Percentiles rank a stretch among this genome's conserved stretches.
phyloP scores from a whole-genome alignment of 805 yeast genomes.

The Yarrowia hollandica region DNA sequence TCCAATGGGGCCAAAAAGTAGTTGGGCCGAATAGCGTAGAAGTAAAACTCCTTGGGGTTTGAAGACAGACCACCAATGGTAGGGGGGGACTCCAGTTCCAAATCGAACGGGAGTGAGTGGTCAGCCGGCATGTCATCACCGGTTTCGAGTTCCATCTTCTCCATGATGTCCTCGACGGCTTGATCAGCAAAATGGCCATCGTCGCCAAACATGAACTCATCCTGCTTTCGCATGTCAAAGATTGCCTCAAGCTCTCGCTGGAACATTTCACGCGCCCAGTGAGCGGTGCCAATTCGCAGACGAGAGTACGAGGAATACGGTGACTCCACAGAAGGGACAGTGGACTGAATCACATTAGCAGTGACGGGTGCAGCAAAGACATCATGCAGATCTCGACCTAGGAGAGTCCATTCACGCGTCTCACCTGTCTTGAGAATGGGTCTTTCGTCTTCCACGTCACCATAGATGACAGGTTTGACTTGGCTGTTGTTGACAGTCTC shows the following conservation, averaged over 20 bases:
- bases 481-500: conserved; percentile 55
- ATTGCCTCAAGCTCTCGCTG: conserved; percentile 61
- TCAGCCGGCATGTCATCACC: not conserved
- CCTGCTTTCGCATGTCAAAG: conserved; percentile 53
- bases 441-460: conserved; percentile 55
- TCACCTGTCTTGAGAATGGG: conserved; percentile 55
- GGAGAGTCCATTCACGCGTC: conserved; percentile 60
- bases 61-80: conserved; percentile 52
- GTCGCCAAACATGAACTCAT: conserved; percentile 58
- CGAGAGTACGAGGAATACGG: conserved; percentile 52
- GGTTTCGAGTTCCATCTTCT: conserved; percentile 34
- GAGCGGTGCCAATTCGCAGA: conserved; percentile 63
- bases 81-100: conserved; percentile 61
- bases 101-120: conserved; percentile 32
- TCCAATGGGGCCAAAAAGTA: conserved; percentile 79
- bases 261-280: conserved; percentile 55
- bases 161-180: conserved; percentile 58
- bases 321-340: conserved; percentile 18
- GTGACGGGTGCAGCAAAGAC: conserved; percentile 33
- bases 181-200: conserved; percentile 53
- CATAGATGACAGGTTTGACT: conserved; percentile 62
- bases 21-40: conserved; percentile 36
- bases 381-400: conserved; percentile 48
- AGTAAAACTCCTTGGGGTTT: conserved; percentile 62
- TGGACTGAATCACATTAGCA: conserved; percentile 9